Evolutionary conservation across 2,329 filamentous ascomycete genomes (phyloP).

Genomic region (Venturia aucupariae): DNA sequence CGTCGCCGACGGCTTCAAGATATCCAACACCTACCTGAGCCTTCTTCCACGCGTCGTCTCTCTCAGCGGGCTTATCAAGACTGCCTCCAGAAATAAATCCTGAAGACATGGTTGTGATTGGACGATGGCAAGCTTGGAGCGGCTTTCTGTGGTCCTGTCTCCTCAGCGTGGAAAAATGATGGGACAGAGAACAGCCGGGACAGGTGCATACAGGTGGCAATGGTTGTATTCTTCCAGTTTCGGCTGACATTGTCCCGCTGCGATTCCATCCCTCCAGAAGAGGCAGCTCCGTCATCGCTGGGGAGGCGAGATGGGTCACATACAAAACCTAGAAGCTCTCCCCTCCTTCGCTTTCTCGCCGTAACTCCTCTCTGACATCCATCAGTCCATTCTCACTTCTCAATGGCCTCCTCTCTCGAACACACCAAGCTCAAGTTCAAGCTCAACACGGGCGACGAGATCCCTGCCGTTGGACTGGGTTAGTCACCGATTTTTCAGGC

Average conservation of each 20-base stretch:
- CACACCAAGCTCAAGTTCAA: conserved; percentile 37
- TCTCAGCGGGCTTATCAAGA: conserved; percentile 28
- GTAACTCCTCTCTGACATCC: background rate
- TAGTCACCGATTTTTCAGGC: background rate
- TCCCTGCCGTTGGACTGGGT: conserved; percentile 63
- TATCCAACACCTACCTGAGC: conserved; percentile 51
- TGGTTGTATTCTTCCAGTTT: background rate
- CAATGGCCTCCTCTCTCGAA: conserved; percentile 21
- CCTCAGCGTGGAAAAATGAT: background rate
- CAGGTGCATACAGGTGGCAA: background rate
- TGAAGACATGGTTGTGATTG: conserved; percentile 17
- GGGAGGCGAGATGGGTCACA: background rate
- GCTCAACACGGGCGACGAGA: conserved; percentile 63
- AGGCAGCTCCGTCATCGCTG: conserved; percentile 2
- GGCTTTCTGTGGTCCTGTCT: conserved; percentile 3
- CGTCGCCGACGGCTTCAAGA: background rate
- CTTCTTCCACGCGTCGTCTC: conserved; percentile 52
- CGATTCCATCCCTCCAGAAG: background rate
- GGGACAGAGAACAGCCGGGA: background rate
- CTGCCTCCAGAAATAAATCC: conserved; percentile 20
- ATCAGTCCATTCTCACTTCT: too few species aligned
- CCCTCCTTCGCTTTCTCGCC: background rate
- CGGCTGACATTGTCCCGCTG: background rate
- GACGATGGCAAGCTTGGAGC: background rate
- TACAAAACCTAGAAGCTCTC: background rate